Base-by-base conservation (phyloP, 306 rosid species). In the Hylodesmum podocarpum region DNA sequence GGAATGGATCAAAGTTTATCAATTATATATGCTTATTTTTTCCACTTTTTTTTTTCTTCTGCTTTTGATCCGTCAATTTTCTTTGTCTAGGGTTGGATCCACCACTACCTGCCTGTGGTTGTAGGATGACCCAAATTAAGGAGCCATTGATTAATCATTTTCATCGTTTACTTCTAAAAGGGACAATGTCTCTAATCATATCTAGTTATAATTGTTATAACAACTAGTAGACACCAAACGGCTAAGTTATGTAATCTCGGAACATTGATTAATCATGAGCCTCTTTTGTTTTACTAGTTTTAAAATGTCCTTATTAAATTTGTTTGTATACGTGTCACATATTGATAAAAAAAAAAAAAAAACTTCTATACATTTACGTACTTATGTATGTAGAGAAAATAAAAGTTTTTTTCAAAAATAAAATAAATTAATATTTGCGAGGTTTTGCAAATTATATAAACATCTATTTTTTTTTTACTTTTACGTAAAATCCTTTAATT, bases 71-170 rank as follows among this genome's bases (percentile, higher is more conserved):
- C n/a, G 8, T 58, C 27, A 61, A 46, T 3, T 63, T 80, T 55
- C 27, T 31, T 74, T 72, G 70, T 31, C 27, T 4, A 50, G 68
- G 64, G 65, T 46, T 49, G 84, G 85, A 83, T 86, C 90, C 87
- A 77, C 68, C 69, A 58, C 82, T 36, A 40, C 72, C 10, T 54
- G 54, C 70, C 39, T 72, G 57, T 43, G 66, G 80, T 72, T 80
- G 70, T 1, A n/a, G 31, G 62, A 53, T 73, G 70, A 58, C 75
- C 70, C 29, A 43, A 41, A 25, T 2, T 36, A 4, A 15, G 11
- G 54, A 62, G 19, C 28, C 73, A 63, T 47, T 58, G 51, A 75
- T 46, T 14, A 75, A 14, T 61, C 11, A 18, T 62, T 36, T 46
- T 37, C 22, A 18, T 12, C 22, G 27, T 12, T 71, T 34, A 40